Base-by-base conservation (phyloP, 331 rosid species). In the Cydonia oblonga region DNA sequence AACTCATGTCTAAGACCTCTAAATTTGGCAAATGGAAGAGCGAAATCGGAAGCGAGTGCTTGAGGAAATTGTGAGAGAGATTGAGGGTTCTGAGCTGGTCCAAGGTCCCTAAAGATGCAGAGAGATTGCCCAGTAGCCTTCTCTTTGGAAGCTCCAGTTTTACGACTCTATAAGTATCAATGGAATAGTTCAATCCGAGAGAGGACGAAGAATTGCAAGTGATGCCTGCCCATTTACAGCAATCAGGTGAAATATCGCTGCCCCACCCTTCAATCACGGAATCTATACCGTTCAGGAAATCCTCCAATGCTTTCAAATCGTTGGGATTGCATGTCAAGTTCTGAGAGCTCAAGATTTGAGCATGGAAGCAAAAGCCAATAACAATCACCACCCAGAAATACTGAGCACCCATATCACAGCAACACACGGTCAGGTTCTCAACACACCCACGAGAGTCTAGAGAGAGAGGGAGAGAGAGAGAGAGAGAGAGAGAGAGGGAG, bases 171-270 rank as follows among this genome's bases (percentile, higher is more conserved):
- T 15, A 11, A 42, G 10, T 42, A n/a, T 14, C 11, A 12, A 4
- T 14, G 10, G 64, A 6, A 22, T 49, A 11, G n/a, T 16, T 10
- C 53, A 46, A 23, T 7, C 73, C 49, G 5, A 10, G 66, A 32
- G 73, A 12, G 16, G 54, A 53, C 11, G 79, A 20, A 57, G 69
- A 71, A 9, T 1, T 32, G 40, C 82, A 78, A 66, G 66, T 73
- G 60, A 78, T 61, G 42, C 82, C 78, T 59, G 32, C 25, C 82
- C 82, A 78, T 6, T 22, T 15, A 67, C 82, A 78, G 59, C 82
- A 78, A 26, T 70, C 3, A 23, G 75, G 25, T 3, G 66, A 61
- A 2, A 16, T 6, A 13, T 51, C 19, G 66, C 1, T 6, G 9
- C 28, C 59, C 81, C 81, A 77, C n/a, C 67, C 72, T 6, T 62